Percentiles rank a stretch among this genome's conserved stretches.
These are phyloP conservation scores for Piper betle DNA, from an alignment of 164 flowering plant genomes.

Conservation along the genomic window DNA sequence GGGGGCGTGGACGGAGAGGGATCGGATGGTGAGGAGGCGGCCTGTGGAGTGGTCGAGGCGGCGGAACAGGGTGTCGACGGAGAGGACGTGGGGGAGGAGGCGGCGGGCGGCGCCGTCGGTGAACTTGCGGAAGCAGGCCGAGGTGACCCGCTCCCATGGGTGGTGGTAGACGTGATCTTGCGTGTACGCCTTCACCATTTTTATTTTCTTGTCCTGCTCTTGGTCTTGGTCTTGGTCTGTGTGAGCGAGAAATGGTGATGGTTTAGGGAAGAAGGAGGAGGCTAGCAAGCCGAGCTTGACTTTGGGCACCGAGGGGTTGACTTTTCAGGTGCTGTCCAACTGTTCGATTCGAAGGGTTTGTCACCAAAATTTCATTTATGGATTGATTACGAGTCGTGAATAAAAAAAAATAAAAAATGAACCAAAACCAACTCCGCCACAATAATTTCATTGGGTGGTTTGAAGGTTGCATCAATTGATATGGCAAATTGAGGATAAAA, in stretches of 20 bases:
- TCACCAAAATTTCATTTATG: too few relatives aligned
- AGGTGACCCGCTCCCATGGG: slow-evolving; percentile 91
- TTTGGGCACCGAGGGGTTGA: background rate
- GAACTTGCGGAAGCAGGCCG: slow-evolving; percentile 95
- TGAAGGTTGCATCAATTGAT: too few relatives aligned
- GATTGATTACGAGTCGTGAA: too few relatives aligned
- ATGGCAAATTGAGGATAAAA: too few relatives aligned
- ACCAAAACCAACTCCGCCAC: too few relatives aligned
- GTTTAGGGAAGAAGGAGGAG: background rate
- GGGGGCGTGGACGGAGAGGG: slow-evolving; percentile 77
- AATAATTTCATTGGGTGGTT: too few relatives aligned
- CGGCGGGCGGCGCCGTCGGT: slow-evolving; percentile 83
- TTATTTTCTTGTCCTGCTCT: background rate
- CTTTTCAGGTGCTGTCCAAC: slow-evolving; percentile 10
- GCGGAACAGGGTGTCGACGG: slow-evolving; percentile 71
- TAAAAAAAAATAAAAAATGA: too few relatives aligned
- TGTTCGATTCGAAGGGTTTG: too few relatives aligned
- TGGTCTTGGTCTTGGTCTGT: too few relatives aligned
- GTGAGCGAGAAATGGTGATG: too few relatives aligned
- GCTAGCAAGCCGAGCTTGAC: background rate
- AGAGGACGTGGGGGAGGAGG: slow-evolving; percentile 64
- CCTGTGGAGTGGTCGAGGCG: slow-evolving; percentile 58
- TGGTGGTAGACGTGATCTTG: slow-evolving; percentile 90
- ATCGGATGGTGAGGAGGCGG: slow-evolving; percentile 73
- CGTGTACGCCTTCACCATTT: slow-evolving; percentile 73